phyloP scores from a whole-genome alignment of 2,329 filamentous ascomycete genomes.

The Diaporthe nobilis region DNA sequence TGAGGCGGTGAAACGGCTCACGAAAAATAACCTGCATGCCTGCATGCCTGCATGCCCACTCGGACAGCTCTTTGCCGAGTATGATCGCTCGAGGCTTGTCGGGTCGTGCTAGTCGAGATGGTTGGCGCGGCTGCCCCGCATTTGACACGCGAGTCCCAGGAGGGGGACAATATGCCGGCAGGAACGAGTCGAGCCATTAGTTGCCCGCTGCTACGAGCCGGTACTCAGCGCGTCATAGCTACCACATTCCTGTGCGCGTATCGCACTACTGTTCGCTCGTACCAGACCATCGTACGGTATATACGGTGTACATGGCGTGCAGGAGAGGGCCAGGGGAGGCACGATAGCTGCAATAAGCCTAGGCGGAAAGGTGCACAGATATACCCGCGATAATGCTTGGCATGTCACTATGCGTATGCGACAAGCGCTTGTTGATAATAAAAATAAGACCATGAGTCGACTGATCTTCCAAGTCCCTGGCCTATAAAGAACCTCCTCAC shows the following conservation, averaged over 20 bases:
- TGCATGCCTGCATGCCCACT: not conserved
- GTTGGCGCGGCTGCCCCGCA: conserved; percentile 35
- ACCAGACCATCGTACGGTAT: not conserved
- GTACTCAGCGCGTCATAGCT: conserved; percentile 33
- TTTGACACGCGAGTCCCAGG: not conserved
- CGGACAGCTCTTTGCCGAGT: conserved; percentile 31
- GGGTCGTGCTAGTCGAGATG: conserved; percentile 12
- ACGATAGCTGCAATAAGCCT: not conserved
- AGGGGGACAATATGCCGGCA: not conserved
- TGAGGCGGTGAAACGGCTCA: conserved; percentile 24
- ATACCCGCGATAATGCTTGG: conserved; percentile 28
- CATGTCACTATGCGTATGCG: not conserved
- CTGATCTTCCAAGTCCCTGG: not conserved
- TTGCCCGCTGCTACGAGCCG: not conserved
- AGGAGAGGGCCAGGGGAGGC: not conserved
- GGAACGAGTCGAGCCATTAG: conserved; percentile 7
- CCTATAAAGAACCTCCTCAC: conserved; percentile 8
- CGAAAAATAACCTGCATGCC: not conserved
- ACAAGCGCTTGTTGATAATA: conserved; percentile 21
- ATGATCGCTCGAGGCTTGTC: conserved; percentile 5
- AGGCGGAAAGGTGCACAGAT: not conserved
- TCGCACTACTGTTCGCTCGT: not conserved
- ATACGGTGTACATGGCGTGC: not conserved
- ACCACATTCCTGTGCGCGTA: conserved; percentile 2
- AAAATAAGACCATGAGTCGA: conserved; percentile 21